Evolutionary conservation across 1,284 basidiomycete species (phyloP).

Genomic region (Gomphus bonarii): DNA sequence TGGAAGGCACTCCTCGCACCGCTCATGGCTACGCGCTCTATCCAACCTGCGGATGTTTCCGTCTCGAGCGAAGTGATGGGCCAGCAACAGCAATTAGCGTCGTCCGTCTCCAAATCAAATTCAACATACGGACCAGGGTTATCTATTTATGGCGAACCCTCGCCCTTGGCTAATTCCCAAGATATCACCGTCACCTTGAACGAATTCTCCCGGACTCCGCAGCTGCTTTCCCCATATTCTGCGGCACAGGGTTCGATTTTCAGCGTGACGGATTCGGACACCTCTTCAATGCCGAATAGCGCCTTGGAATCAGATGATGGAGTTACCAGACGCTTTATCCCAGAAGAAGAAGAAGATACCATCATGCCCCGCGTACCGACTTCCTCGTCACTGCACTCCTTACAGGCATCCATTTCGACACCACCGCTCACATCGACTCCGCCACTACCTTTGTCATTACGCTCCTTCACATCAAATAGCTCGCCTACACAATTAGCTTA

Average conservation of each 20-base stretch:
- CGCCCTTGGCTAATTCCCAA: background rate
- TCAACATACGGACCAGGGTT: slow-evolving; percentile 9
- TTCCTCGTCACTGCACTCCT: background rate
- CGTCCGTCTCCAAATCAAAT: background rate
- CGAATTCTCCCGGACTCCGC: background rate
- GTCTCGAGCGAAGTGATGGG: background rate
- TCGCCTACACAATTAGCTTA: slow-evolving; percentile 8
- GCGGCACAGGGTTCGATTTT: slow-evolving; percentile 1
- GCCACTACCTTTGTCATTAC: background rate
- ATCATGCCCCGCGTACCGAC: slow-evolving; percentile 1
- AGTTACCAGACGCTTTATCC: background rate
- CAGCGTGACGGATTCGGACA: background rate
- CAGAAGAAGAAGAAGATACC: slow-evolving; percentile 9
- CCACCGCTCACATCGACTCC: background rate
- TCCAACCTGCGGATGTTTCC: background rate
- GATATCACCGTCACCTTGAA: background rate
- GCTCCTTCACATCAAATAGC: background rate
- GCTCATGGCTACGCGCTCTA: slow-evolving; percentile 33
- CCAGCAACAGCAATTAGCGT: background rate
- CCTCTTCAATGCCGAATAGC: background rate
- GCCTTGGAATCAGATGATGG: background rate
- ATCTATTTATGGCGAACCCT: slow-evolving; percentile 1
- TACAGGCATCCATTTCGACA: background rate
- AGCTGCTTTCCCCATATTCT: background rate
- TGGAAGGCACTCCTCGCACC: slow-evolving; percentile 87